These are phyloP conservation scores for Fragilaria crotonensis DNA, from an alignment of 108 stramenopile species.

Conservation along the genomic window DNA sequence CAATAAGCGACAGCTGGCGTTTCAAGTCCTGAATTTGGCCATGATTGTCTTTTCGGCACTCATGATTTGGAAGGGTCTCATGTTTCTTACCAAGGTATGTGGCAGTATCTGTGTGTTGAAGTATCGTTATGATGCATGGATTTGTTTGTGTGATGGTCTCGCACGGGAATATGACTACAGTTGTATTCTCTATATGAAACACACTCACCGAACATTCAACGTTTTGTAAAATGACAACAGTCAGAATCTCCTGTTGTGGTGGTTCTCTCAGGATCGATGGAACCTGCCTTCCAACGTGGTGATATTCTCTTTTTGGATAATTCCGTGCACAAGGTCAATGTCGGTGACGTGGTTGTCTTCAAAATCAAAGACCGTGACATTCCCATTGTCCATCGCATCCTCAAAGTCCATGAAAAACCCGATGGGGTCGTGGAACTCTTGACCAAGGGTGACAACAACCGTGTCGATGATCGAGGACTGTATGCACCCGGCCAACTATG, in stretches of 20 bases:
- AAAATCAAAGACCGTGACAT: conserved; percentile 99
- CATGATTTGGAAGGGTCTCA: conserved; percentile 99
- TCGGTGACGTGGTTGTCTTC: conserved; percentile 99
- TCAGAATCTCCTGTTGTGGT: conserved; percentile 98
- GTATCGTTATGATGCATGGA: background rate
- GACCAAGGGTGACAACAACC: conserved; percentile 99
- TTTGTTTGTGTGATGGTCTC: background rate
- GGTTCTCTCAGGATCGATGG: conserved; percentile 96
- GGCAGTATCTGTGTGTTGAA: background rate
- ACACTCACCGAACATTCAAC: background rate
- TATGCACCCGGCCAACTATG: conserved; percentile 99
- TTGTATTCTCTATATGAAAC: too few relatives aligned
- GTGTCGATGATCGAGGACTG: conserved; percentile 96
- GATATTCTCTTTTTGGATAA: conserved; percentile 99
- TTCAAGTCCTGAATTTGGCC: conserved; percentile 94
- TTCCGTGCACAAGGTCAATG: conserved; percentile 82
- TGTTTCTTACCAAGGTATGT: conserved; percentile 91
- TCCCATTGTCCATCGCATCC: conserved; percentile 98
- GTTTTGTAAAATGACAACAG: too few relatives aligned
- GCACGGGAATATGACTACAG: background rate
- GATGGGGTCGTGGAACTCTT: conserved; percentile 84
- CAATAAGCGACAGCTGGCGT: conserved; percentile 93
- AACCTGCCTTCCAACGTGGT: conserved; percentile 98
- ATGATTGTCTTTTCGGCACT: conserved; percentile 99
- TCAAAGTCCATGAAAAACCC: conserved; percentile 92